Base-by-base conservation (phyloP, 2,329 filamentous ascomycete genomes). In the Hansfordia pulvinata region DNA sequence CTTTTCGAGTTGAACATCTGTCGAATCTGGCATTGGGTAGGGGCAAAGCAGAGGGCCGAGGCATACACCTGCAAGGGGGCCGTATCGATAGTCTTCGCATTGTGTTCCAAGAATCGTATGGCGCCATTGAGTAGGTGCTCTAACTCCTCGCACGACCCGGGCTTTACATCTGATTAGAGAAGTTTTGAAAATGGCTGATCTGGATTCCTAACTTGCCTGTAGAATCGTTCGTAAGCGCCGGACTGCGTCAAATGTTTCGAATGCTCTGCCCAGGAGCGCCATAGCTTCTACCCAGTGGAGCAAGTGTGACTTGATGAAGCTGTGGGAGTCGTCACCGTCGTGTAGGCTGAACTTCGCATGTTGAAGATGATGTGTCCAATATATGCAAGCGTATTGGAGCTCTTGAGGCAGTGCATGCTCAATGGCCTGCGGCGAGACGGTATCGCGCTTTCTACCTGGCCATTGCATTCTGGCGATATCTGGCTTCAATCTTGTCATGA, bases 231-330 rank as follows among this genome's bases (percentile, higher is more conserved):
- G 32, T 13, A 41, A 26, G 10, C 10, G 14, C 17, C n/a, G 25
- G 4, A 39, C 23, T n/a, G 18, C 30, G 14, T 28, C 16, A 17
- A 42, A 17, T 15, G 33, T 43, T 35, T 34, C 30, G 9, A 19
- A 34, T 4, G 31, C 19, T 19, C 39, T 35, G 21, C 36, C 28
- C 12, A 50, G 40, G 10, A 46, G 35, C 25, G 39, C 41, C 20
- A 52, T 36, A 5, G 42, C 49, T 29, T 53, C 46, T 8, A 53
- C 31, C 49, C 47, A 53, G 28, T 52, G 40, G 3, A 52, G 43
- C 25, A 50, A 36, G 24, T 52, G 43, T 17, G 32, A 24, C 23
- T 37, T 23, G 2, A 53, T 35, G 26, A 53, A 53, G 8, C 21
- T 5, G 28, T 49, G 34, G 7, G 36, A 37, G 23, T 31, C 15